Evolutionary conservation across 2,329 filamentous ascomycete genomes (phyloP), one percentile per base, ranked within the genome.

Genomic region (Beauveria pseudobassiana): DNA sequence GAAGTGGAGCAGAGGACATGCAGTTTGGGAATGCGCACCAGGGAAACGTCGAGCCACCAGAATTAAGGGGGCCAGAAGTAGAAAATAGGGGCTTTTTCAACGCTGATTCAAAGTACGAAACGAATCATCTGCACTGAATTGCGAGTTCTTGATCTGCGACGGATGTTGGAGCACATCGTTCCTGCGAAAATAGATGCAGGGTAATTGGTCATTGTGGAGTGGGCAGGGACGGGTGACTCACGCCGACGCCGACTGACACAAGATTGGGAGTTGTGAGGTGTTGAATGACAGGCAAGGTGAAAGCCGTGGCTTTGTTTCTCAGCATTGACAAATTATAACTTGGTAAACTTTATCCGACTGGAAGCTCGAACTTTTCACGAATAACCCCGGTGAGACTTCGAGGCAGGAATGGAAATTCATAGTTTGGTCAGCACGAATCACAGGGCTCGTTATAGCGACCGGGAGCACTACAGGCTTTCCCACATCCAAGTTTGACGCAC

Each of bases 151-250:
- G 42, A 54, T 26, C 40, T 53, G 5, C 16, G 4, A 16, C 9
- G 8, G 9, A 14, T 14, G 26, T 26, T 53, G 28, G 10, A 48
- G 28, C 38, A 7, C 18, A 20, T 42, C 4, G 9, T 18, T 18
- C 26, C 30, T 14, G 12, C 28, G 1, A 14, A 3, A 24, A 20
- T 3, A 20, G 24, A 28, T 49, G 16, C 24, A 55, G 50, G 59
- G 51, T 43, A 55, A 24, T 12, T 49, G 20, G 42, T 22, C 5
- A 40, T 20, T 38, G 59, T 49, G 59, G 59, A 42, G 59, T 22
- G 10, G 22, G 20, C 8, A 10, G 10, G 16, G 12, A 22, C 43
- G 51, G 49, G 62, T 66, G 64, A 66, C 63, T 66, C 64, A 66
- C 64, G 61, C 64, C 64, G 64, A 57, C 28, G 52, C 52, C 22